phyloP scores from a whole-genome alignment of 345 rosid genomes.

The Euphorbia peplus region DNA sequence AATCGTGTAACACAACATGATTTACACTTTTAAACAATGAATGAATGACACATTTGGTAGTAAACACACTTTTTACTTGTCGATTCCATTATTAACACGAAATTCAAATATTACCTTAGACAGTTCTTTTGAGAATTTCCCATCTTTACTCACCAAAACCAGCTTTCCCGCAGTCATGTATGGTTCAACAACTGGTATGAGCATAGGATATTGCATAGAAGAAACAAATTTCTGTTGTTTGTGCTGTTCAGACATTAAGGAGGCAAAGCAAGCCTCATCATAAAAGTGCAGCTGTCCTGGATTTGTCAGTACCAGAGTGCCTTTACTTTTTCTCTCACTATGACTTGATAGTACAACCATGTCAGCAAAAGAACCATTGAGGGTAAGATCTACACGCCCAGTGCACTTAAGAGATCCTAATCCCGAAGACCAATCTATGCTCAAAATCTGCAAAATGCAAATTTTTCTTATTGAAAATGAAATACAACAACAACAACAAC shows the following conservation, averaged over 20 bases:
- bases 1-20: no score
- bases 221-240: slow-evolving; percentile 17
- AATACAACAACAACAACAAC: no score
- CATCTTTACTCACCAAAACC: slow-evolving; percentile 15
- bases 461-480: background rate
- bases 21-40: no score
- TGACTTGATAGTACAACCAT: slow-evolving; percentile 18
- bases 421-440: slow-evolving; percentile 31
- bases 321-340: slow-evolving; percentile 9
- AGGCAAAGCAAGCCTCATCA: slow-evolving; percentile 21
- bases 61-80: no score
- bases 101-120: slow-evolving; percentile 21
- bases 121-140: slow-evolving; percentile 17
- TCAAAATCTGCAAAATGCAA: slow-evolving; percentile 20
- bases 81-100: no score
- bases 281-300: slow-evolving; percentile 33
- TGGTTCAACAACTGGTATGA: slow-evolving; percentile 25
- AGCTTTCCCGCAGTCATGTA: slow-evolving; percentile 23
- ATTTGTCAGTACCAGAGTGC: slow-evolving; percentile 27
- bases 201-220: slow-evolving; percentile 25
- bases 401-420: slow-evolving; percentile 22
- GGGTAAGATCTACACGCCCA: slow-evolving; percentile 29
- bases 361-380: slow-evolving; percentile 33
- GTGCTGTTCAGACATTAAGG: slow-evolving; percentile 16
- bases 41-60: no score